Conservation (phyloP, 2,329 filamentous ascomycete genomes). For the Pyricularia pennisetigena region DNA sequence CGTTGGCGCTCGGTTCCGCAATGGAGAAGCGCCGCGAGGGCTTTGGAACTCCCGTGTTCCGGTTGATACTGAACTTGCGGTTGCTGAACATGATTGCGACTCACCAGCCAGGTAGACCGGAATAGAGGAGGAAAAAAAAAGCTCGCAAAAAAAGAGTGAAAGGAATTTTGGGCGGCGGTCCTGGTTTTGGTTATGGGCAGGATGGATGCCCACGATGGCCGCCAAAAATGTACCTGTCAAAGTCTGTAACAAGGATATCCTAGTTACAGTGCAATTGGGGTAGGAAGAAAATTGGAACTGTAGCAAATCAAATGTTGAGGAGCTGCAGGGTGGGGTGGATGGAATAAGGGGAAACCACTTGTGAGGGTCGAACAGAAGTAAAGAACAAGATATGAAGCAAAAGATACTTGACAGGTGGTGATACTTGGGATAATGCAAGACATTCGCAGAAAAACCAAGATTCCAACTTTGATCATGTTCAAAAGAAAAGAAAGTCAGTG, state of each 20-base stretch:
- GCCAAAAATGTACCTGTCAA: neutral
- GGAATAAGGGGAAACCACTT: neutral
- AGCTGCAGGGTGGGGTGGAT: neutral
- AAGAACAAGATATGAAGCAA: neutral
- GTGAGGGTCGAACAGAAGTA: neutral
- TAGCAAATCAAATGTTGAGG: neutral
- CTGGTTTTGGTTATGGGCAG: neutral
- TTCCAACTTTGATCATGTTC: neutral
- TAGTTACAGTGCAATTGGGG: neutral
- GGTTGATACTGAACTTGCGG: slow-evolving; percentile 59
- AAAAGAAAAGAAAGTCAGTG: neutral
- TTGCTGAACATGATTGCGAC: slow-evolving; percentile 35
- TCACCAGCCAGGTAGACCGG: neutral
- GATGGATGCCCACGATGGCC: neutral
- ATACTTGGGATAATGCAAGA: neutral
- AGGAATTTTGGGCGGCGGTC: neutral
- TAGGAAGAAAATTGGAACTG: neutral
- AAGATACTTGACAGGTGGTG: neutral
- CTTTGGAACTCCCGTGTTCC: slow-evolving; percentile 52
- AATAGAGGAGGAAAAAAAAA: neutral
- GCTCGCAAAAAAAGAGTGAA: neutral
- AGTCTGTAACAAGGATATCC: neutral
- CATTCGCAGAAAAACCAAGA: neutral
- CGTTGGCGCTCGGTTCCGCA: slow-evolving; percentile 44
- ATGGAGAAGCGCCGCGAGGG: slow-evolving; percentile 47